These are phyloP conservation scores for Metschnikowia lochheadii DNA, from an alignment of 805 yeast species.

Conservation along the genomic window DNA sequence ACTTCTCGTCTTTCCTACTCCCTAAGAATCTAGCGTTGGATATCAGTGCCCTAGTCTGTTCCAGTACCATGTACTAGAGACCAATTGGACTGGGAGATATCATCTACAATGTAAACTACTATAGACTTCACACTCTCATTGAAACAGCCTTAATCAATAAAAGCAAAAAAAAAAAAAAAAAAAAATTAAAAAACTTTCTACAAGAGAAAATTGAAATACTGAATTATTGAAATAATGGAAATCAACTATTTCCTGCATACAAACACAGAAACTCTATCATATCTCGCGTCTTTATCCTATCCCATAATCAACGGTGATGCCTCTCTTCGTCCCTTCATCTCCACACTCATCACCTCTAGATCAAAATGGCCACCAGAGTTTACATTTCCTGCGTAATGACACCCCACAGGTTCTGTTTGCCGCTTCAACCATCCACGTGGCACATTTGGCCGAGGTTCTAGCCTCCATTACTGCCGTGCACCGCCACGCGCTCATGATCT, in stretches of 20 bases:
- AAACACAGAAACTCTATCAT: background rate
- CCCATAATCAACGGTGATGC: background rate
- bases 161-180: no score
- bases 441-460: slow-evolving; percentile 37
- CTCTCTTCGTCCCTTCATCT: slow-evolving; percentile 16
- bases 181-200: no score
- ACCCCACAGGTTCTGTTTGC: slow-evolving; percentile 19
- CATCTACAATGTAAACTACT: no score
- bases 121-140: no score
- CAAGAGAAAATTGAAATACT: no score
- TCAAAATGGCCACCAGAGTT: background rate
- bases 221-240: no score
- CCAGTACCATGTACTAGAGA: no score
- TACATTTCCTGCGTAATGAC: background rate
- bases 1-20: no score
- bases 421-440: slow-evolving; percentile 35
- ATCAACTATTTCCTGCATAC: background rate
- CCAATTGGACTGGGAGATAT: no score
- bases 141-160: no score
- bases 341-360: slow-evolving; percentile 1
- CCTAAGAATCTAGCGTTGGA: no score
- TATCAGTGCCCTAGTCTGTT: no score
- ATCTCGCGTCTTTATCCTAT: background rate
- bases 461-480: slow-evolving; percentile 29
- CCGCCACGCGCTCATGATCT: slow-evolving; percentile 32